Base-by-base conservation (phyloP, 306 rosid genomes). In the Quercus variabilis region DNA sequence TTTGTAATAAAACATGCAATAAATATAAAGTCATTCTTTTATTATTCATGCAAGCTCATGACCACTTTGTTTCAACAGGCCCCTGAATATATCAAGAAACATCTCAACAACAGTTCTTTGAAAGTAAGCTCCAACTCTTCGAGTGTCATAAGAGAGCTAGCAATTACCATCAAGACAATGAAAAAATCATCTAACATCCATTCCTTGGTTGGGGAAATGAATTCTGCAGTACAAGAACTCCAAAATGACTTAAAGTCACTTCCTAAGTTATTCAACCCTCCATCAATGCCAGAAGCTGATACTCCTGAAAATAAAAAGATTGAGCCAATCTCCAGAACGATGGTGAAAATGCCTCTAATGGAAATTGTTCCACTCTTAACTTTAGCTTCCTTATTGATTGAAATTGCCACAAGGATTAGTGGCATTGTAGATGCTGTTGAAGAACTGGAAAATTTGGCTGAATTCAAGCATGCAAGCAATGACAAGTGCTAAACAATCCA, bases 341-440 rank as follows among this genome's bases (percentile, higher is more conserved):
- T 65, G 57, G 30, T 14, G 20, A 31, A 68, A 31, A n/a, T 76
- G 43, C 74, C 86, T 82, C 80, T 93, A 4, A 79, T 88, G 87
- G 90, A 89, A 54, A 68, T 89, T 12, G 46, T 95, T 80, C 94
- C 90, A 76, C 87, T 91, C 49, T 87, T 86, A 2, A 90, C 96
- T 11, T 77, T 84, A 58, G 74, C 86, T 63, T 91, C 99, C 41
- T 79, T 95, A 81, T 77, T 93, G 38, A 79, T 55, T 55, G 96
- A 93, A 83, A 91, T 85, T 23, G 76, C 85, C 19, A 55, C 85
- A 0, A 83, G 98, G 69, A 89, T 95, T n/a, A 87, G 93, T 83
- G 87, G 52, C 75, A 84, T 91, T 62, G 97, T 90, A 4, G 76
- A 80, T 57, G 79, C 77, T 12, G 97, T 91, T n/a, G 88, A 84